Percentiles rank a stretch among this genome's conserved stretches.
phyloP scores from a whole-genome alignment of 2,329 filamentous ascomycete genomes.

The Colletotrichum phormii region DNA sequence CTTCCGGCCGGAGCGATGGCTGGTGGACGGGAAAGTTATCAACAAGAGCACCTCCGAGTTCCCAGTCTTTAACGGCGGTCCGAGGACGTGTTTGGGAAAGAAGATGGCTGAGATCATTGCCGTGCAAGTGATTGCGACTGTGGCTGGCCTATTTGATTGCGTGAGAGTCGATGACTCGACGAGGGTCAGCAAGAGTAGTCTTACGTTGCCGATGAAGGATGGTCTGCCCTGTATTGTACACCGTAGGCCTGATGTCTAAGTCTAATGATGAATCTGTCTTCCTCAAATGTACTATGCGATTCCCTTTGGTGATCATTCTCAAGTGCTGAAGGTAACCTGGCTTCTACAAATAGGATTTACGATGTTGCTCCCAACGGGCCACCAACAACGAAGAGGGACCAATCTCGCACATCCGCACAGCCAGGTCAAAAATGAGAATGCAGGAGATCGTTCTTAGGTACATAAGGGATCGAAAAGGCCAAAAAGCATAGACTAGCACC shows the following conservation, averaged over 20 bases:
- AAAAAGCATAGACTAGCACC: neutral
- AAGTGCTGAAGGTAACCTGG: too few species aligned
- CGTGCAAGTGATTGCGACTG: slow-evolving; percentile 64
- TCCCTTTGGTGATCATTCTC: too few species aligned
- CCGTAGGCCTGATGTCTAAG: neutral
- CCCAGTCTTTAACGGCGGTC: slow-evolving; percentile 74
- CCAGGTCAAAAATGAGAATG: too few species aligned
- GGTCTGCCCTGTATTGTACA: slow-evolving; percentile 63
- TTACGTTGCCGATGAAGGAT: slow-evolving; percentile 73
- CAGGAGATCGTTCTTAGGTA: neutral
- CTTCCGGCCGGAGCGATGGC: slow-evolving; percentile 70
- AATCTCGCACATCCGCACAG: too few species aligned
- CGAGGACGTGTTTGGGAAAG: slow-evolving; percentile 71
- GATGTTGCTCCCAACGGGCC: too few species aligned
- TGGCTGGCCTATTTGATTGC: slow-evolving; percentile 65
- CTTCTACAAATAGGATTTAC: too few species aligned
- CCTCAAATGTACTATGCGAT: neutral
- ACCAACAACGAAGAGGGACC: too few species aligned
- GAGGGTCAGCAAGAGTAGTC: slow-evolving; percentile 68
- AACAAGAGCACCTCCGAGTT: slow-evolving; percentile 65
- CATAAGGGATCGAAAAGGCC: neutral
- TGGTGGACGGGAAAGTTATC: slow-evolving; percentile 55
- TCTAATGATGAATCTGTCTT: neutral
- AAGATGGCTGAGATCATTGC: slow-evolving; percentile 73
- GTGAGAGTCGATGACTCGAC: slow-evolving; percentile 55